A percentile compares a stretch with the other conserved stretches of the same genome.
Evolutionary conservation across 331 rosid species (phyloP).

Genomic region (Rhamnella rubrinervis): DNA sequence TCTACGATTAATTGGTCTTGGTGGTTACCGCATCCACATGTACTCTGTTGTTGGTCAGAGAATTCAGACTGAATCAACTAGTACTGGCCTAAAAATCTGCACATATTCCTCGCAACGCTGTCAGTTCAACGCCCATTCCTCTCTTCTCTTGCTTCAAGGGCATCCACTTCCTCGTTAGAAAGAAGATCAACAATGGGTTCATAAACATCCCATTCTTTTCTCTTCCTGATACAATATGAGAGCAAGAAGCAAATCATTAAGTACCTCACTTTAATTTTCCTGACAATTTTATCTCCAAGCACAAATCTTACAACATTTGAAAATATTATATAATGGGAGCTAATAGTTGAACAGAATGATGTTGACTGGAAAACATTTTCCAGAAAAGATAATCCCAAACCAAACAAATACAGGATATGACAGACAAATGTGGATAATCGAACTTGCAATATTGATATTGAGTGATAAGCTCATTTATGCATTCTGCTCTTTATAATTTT

Average conservation of each 20-base stretch:
- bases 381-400: too few relatives aligned
- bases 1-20: too few relatives aligned
- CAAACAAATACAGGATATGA: background rate
- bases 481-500: background rate
- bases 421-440: background rate
- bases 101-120: background rate
- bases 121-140: slow-evolving; percentile 54
- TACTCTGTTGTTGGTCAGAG: too few relatives aligned
- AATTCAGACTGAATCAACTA: too few relatives aligned
- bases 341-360: background rate
- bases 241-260: slow-evolving; percentile 9
- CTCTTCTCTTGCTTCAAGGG: slow-evolving; percentile 93
- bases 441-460: background rate
- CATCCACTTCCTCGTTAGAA: slow-evolving; percentile 90
- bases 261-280: background rate
- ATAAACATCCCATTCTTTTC: slow-evolving; percentile 92
- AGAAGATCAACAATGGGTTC: slow-evolving; percentile 90
- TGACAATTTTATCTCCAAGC: background rate
- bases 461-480: background rate
- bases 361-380: background rate
- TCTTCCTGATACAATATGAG: slow-evolving; percentile 67
- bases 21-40: too few relatives aligned
- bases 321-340: background rate
- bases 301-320: background rate
- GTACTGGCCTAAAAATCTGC: too few relatives aligned